Base-by-base conservation (phyloP, 352 stramenopile species). In the Globisporangium mamillatum region DNA sequence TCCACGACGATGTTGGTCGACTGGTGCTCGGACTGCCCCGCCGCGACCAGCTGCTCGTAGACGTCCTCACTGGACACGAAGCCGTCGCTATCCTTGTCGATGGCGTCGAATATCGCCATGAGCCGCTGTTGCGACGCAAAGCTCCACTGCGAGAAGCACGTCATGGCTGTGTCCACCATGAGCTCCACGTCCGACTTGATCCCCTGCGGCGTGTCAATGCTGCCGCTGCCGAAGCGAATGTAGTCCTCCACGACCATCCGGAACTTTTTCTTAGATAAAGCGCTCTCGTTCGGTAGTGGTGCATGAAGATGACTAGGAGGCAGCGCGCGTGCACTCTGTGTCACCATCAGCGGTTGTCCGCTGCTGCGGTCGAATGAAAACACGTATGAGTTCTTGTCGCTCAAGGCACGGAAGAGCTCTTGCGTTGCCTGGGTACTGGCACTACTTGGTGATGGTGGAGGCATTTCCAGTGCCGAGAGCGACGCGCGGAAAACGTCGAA, bases 141-240 rank as follows among this genome's bases (percentile, higher is more conserved):
- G 14, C 68, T 74, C 80, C 80, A 88, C 48, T 84, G 67, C 56
- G 71, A 76, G 64, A 77, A 86, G 68, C 77, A 80, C 38, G 57
- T 53, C 71, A 82, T 76, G 16, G 80, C 78, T 27, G 73, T 75
- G 55, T 85, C 78, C 8, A 86, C 66, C 65, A 84, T 75, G 48
- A 89, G 54, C 65, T 88, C 78, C 27, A 87, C 76, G 36, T 88
- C 78, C 55, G 80, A 85, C 64, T 86, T 85, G 70, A 89, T 78
- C 14, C 77, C 73, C 1, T 66, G 25, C 1, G 78, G 78, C 4
- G 77, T 67, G 24, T 77, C 69, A 38, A 82, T 77, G 46, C 16
- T 56, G 7, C 61, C 64, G 27, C 60, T 18, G 29, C 46, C 66
- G 22, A 75, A 79, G 55, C 72, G 70, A 9, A 78, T 12, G 63